phyloP scores from a whole-genome alignment of 2,329 filamentous ascomycete species.

The Graphilbum ipis-grandicollis region DNA sequence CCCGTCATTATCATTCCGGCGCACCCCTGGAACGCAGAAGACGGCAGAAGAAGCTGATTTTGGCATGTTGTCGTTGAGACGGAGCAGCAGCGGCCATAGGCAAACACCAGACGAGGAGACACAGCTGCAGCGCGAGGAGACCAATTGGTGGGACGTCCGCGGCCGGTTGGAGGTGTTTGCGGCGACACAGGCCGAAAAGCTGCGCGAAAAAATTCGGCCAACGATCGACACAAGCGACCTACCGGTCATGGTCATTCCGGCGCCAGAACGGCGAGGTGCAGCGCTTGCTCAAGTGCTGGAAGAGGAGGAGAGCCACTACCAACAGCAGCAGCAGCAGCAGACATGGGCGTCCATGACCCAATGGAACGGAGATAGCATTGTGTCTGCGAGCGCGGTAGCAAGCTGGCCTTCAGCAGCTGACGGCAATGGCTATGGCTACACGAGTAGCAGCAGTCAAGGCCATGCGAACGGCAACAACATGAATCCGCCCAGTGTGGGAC shows the following conservation, averaged over 20 bases:
- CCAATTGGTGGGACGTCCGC: conserved; percentile 35
- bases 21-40: neutral
- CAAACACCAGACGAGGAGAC: too few species aligned
- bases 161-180: conserved; percentile 43
- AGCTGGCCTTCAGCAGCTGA: too few species aligned
- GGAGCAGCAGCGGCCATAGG: neutral
- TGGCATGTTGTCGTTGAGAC: neutral
- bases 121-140: conserved; percentile 6
- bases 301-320: conserved; percentile 23
- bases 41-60: neutral
- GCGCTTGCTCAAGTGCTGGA: conserved; percentile 38
- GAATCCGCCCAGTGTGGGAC: too few species aligned
- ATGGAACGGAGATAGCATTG: too few species aligned
- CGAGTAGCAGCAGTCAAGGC: neutral
- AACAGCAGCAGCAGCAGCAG: conserved; percentile 2
- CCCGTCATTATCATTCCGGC: conserved; percentile 16
- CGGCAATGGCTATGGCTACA: neutral
- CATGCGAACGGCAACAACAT: neutral
- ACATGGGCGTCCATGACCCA: neutral
- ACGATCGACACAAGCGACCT: conserved; percentile 36
- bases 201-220: conserved; percentile 37
- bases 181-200: conserved; percentile 39
- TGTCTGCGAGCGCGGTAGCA: too few species aligned
- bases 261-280: conserved; percentile 38
- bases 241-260: conserved; percentile 43